phyloP scores from a whole-genome alignment of 1,139 yeast genomes.

The Saccharomyces pastorianus region DNA sequence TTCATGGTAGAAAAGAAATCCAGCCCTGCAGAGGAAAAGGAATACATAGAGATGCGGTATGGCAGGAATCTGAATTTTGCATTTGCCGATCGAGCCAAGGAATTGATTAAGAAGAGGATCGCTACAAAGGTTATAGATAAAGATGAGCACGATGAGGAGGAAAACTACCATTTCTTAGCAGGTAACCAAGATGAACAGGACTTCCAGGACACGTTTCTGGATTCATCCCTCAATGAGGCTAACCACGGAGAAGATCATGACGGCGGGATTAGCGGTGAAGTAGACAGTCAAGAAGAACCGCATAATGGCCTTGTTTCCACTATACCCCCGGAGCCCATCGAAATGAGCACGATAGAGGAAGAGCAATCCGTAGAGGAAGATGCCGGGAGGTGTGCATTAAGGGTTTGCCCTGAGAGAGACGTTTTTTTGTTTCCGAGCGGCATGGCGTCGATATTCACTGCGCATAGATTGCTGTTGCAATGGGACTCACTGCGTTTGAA shows the following conservation, averaged over 20 bases:
- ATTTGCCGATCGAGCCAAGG: constrained; percentile 67
- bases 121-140: constrained; percentile 55
- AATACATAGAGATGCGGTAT: constrained; percentile 78
- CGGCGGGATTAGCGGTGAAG: neutral
- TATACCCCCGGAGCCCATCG: neutral
- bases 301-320: neutral
- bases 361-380: constrained; percentile 3
- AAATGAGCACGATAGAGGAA: constrained; percentile 13
- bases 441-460: constrained; percentile 83
- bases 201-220: neutral
- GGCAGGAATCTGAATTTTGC: constrained; percentile 81
- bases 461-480: constrained; percentile 60
- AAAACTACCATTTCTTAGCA: constrained; percentile 24
- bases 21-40: constrained; percentile 42
- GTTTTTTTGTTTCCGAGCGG: constrained; percentile 84
- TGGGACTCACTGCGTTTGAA: constrained; percentile 27
- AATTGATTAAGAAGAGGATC: constrained; percentile 65
- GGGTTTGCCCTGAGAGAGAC: constrained; percentile 37
- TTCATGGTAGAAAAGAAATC: constrained; percentile 25
- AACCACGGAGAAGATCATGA: neutral
- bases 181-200: neutral
- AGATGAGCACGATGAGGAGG: constrained; percentile 29
- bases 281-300: neutral
- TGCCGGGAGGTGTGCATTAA: neutral
- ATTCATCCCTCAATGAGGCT: neutral